A percentile compares a stretch with the other conserved stretches of the same genome.
These are phyloP conservation scores for Dendrobium nobile DNA, from an alignment of 106 monocot species.

Conservation along the genomic window DNA sequence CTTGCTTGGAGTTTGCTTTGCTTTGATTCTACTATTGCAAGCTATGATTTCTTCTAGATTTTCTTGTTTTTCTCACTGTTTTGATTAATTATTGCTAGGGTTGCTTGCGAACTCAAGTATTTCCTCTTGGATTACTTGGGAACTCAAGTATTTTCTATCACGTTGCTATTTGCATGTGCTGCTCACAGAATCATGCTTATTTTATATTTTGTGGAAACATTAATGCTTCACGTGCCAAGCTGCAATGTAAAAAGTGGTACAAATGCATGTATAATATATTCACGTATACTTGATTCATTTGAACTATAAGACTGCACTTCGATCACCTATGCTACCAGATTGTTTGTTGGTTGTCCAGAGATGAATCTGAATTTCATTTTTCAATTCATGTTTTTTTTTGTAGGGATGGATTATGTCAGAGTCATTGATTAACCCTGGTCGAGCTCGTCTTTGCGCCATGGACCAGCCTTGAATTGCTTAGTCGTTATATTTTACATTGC, in stretches of 20 bases:
- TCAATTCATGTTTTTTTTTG: neutral
- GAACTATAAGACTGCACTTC: neutral
- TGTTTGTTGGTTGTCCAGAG: neutral
- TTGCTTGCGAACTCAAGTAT: too few relatives aligned
- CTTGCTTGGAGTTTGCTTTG: too few relatives aligned
- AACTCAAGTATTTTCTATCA: too few relatives aligned
- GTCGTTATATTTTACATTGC: neutral
- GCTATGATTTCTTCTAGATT: too few relatives aligned
- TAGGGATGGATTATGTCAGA: constrained; percentile 12
- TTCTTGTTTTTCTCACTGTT: too few relatives aligned
- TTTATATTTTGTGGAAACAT: too few relatives aligned
- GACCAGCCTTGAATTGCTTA: neutral
- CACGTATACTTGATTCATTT: neutral
- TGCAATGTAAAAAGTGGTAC: neutral
- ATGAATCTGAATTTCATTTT: neutral
- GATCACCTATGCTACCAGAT: neutral
- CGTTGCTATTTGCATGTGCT: too few relatives aligned
- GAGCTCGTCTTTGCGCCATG: neutral
- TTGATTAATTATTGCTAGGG: too few relatives aligned
- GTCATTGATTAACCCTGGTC: constrained; percentile 10
- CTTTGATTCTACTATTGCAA: too few relatives aligned
- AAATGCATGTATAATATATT: neutral
- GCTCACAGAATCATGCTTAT: too few relatives aligned
- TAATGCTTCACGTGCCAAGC: neutral
- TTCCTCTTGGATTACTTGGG: too few relatives aligned